Evolutionary conservation across 345 rosid species (phyloP).

Genomic region (Gossypium sturtianum): DNA sequence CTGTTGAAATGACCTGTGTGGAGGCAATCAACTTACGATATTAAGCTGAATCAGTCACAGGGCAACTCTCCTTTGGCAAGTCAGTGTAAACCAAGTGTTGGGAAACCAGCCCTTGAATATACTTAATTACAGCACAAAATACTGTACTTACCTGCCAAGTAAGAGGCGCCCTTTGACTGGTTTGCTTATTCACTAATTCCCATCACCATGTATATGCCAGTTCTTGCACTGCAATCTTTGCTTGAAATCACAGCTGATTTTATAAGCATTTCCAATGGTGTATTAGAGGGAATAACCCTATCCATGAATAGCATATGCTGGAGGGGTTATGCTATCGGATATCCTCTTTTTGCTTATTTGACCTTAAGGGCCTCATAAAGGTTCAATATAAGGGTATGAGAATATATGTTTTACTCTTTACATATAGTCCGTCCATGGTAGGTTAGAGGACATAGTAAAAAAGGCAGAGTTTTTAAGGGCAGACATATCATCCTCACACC

Average conservation of each 20-base stretch:
- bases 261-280: not conserved
- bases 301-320: not conserved
- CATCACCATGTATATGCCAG: not conserved
- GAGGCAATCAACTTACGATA: not conserved
- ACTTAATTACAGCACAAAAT: not conserved
- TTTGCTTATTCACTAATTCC: not conserved
- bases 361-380: not conserved
- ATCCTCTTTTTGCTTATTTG: not conserved
- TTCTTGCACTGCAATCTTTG: not conserved
- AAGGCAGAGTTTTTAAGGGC: not conserved
- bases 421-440: not conserved
- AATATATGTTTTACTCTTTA: slow-evolving; percentile 4
- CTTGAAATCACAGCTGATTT: not conserved
- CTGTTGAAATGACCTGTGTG: not conserved
- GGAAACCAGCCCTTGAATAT: too few species aligned
- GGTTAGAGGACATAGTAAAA: not conserved
- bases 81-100: not conserved
- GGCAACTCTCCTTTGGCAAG: slow-evolving; percentile 21
- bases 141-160: slow-evolving; percentile 4
- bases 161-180: slow-evolving; percentile 16
- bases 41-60: slow-evolving; percentile 15
- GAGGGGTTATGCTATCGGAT: slow-evolving; percentile 6
- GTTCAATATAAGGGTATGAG: not conserved
- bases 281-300: not conserved
- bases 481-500: not conserved